Base-by-base conservation (phyloP, 179 eudicot genomes). In the Actinidia arguta region DNA sequence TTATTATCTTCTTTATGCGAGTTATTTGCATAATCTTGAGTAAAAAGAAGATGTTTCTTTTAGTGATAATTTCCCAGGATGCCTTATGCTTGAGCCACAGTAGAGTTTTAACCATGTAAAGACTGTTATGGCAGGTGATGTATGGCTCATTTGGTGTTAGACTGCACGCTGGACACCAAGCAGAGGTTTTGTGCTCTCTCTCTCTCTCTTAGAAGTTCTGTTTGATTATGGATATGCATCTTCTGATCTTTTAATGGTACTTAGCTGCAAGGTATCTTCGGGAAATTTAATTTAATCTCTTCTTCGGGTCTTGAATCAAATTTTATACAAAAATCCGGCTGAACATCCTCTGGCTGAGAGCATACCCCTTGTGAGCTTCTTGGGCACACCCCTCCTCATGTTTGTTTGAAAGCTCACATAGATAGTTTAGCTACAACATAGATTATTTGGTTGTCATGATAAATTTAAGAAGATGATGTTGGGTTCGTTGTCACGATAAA, bases 351-450 rank as follows among this genome's bases (percentile, higher is more conserved):
- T 96, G 80, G 94, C 99, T 81, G 95, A 96, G 83, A 93, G 92
- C 82, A 90, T 92, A 86, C 99, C 99, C 27, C 85, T 94, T 96
- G 92, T 63, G 99, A 96, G 83, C 93, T 93, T 85, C 93, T 96
- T 79, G 99, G 99, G 20, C 99, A 96, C 83, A 96, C 99, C 78
- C 99, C 97, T 47, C 87, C 92, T 16, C 98, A 94, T 98, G 99
- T 96, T 82, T 51, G 81, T 44, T 25, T 80, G 52, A 42, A 22
- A 67, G 20, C 70, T 39, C 52, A 27, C n/a, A 58, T 70, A 75
- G 18, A n/a, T 47, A 39, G 4, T 18, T 61, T 46, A 3, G 22
- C 44, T 24, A 47, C 7, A 61, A 55, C 27, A 44, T 36, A 27
- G 56, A 31, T 58, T 56, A 36, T 31, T 16, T 44, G 22, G 58